Base-by-base conservation (phyloP, 129 eudicot species). In the Cynara cardunculus region DNA sequence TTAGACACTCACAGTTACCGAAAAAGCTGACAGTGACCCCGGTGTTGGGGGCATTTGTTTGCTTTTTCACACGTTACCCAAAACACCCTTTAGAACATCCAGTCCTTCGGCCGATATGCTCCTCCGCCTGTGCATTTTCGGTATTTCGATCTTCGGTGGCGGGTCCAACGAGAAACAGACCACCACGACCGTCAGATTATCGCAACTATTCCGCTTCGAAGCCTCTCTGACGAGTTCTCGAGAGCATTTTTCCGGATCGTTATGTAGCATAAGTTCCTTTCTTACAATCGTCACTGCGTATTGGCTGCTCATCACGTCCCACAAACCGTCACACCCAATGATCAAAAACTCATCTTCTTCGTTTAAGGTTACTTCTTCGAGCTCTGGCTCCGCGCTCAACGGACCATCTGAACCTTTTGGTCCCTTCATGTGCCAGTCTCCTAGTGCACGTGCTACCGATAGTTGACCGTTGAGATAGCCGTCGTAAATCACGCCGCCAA, bases 361-460 rank as follows among this genome's bases (percentile, higher is more conserved):
- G 1, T 86, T 79, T 30, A 90, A 75, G 64, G 85, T 26, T 4
- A 84, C 6, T 37, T 90, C 91, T 46, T 84, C 86, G 28, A 90
- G 71, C 74, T 90, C 91, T 0, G 94, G 94, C 74, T 90, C 94
- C 3, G 90, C 78, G 85, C 89, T 90, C 7, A 90, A 82, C 18
- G 94, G 94, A 69, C 56, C 69, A 68, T 59, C 76, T 22, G 91
- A 80, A 19, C 89, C 94, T 74, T 86, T 85, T 16, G 94, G 76
- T 16, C 89, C 91, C 75, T 90, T 90, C 90, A 90, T 81, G 86
- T 90, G 90, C 94, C 94, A 90, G 84, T 90, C 94, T 5, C 94
- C 94, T 2, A 90, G 89, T 7, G 94, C 94, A 18, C 94, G 90
- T 3, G 94, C 87, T 34, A 90, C 94, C 7, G 94, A 90, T 9